Conservation (phyloP, 1,284 basidiomycete genomes). For the Trichosporon sp. region DNA sequence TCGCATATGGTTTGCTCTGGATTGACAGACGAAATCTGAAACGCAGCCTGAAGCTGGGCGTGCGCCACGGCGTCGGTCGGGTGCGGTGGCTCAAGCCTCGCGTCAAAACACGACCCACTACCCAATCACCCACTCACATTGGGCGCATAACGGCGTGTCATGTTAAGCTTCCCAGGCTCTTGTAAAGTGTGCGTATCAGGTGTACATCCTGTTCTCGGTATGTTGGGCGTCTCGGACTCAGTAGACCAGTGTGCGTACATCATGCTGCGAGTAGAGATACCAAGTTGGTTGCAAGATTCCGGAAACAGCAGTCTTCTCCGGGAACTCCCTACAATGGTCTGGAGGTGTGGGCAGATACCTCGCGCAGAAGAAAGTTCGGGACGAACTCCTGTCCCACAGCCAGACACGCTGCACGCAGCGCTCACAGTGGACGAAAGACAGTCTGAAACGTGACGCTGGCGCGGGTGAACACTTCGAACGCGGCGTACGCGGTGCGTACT, state of each 20-base stretch:
- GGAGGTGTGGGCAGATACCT: too few relatives aligned
- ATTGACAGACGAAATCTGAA: background rate
- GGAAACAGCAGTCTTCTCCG: too few relatives aligned
- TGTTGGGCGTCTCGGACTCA: too few relatives aligned
- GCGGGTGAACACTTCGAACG: conserved; percentile 4
- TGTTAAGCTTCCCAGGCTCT: background rate
- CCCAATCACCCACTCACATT: background rate
- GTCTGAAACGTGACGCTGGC: conserved; percentile 9
- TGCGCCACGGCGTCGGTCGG: too few relatives aligned
- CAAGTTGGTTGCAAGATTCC: too few relatives aligned
- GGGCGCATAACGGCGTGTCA: background rate
- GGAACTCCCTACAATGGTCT: too few relatives aligned
- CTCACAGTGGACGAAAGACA: background rate
- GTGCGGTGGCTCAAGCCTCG: too few relatives aligned
- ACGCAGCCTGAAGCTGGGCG: background rate
- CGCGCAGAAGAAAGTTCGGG: conserved; percentile 2
- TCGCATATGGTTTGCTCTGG: background rate
- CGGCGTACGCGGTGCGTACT: too few relatives aligned
- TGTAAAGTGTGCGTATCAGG: background rate
- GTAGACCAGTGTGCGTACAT: too few relatives aligned
- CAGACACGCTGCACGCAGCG: background rate
- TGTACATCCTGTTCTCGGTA: background rate
- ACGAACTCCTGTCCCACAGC: background rate
- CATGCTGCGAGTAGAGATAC: too few relatives aligned
- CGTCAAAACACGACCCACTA: background rate